phyloP scores from a whole-genome alignment of 78 protist genomes.

The Dictyostelium brefeldianum region DNA sequence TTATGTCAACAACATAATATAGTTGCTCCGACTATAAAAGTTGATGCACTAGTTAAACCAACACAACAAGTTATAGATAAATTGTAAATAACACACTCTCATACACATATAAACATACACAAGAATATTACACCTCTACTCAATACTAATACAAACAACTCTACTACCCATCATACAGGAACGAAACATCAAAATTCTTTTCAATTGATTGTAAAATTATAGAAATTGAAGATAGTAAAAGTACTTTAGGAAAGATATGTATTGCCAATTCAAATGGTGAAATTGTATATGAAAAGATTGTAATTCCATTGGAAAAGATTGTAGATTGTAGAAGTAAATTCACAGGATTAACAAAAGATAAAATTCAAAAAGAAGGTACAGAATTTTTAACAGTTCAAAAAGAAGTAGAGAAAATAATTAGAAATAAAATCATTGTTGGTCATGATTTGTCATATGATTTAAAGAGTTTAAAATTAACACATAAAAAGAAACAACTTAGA shows the following conservation, averaged over 20 bases:
- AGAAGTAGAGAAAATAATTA: conserved; percentile 5
- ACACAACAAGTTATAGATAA: conserved; percentile 1
- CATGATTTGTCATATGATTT: conserved; percentile 39
- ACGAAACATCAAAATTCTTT: conserved; percentile 16
- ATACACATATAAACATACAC: background rate
- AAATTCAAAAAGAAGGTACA: conserved; percentile 22
- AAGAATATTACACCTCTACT: background rate
- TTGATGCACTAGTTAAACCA: background rate
- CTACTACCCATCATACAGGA: background rate
- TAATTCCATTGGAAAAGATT: conserved; percentile 19
- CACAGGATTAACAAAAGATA: conserved; percentile 49
- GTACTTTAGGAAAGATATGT: conserved; percentile 51
- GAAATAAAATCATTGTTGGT: conserved; percentile 37
- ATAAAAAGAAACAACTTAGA: conserved; percentile 15
- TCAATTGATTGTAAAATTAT: conserved; percentile 74
- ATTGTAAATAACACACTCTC: background rate
- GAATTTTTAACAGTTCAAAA: conserved; percentile 35
- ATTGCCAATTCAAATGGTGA: conserved; percentile 15
- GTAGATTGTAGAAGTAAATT: conserved; percentile 47
- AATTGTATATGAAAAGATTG: conserved; percentile 36
- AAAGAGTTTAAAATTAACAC: conserved; percentile 2
- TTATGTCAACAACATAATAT: conserved; percentile 11
- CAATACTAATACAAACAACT: background rate
- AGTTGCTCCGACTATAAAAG: background rate
- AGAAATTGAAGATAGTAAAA: conserved; percentile 35